phyloP scores from a whole-genome alignment of 1,284 basidiomycete species.

The Ceratorhiza oryzae-sativae region DNA sequence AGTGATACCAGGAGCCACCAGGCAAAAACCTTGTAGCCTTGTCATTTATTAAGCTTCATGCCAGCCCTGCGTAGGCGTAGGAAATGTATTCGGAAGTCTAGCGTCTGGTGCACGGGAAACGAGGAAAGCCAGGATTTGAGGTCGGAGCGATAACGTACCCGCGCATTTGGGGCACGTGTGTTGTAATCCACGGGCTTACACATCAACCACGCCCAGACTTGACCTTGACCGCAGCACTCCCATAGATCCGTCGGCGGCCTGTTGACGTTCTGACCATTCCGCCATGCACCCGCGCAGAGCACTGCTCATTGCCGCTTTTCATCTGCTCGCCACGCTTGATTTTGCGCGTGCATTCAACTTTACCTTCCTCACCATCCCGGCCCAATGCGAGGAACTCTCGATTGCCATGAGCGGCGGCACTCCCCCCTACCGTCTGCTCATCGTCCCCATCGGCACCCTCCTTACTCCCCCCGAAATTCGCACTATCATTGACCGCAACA shows the following conservation, averaged over 20 bases:
- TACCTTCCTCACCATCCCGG: constrained; percentile 31
- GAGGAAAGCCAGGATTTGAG: constrained; percentile 11
- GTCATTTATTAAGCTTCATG: background rate
- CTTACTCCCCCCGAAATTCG: constrained; percentile 63
- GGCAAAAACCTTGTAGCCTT: background rate
- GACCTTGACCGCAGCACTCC: constrained; percentile 25
- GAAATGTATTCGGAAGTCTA: background rate
- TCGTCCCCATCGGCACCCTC: constrained; percentile 28
- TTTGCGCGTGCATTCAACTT: constrained; percentile 22
- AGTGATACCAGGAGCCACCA: background rate
- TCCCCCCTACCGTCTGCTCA: constrained; percentile 30
- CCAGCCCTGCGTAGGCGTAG: background rate
- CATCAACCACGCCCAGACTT: background rate
- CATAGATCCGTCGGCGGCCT: background rate
- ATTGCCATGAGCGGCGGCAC: constrained; percentile 18
- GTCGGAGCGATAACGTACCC: constrained; percentile 20
- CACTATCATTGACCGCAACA: constrained; percentile 63
- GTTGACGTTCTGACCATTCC: background rate
- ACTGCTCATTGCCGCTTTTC: background rate
- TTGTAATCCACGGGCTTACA: constrained; percentile 6
- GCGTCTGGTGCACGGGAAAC: background rate
- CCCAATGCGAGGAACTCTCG: constrained; percentile 34
- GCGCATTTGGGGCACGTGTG: constrained; percentile 22
- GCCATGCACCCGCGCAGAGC: constrained; percentile 15
- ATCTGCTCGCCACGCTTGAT: constrained; percentile 7